Percentiles rank a stretch among this genome's conserved stretches.
phyloP scores from a whole-genome alignment of 2,329 filamentous ascomycete genomes.

The Ilyonectria sp. region DNA sequence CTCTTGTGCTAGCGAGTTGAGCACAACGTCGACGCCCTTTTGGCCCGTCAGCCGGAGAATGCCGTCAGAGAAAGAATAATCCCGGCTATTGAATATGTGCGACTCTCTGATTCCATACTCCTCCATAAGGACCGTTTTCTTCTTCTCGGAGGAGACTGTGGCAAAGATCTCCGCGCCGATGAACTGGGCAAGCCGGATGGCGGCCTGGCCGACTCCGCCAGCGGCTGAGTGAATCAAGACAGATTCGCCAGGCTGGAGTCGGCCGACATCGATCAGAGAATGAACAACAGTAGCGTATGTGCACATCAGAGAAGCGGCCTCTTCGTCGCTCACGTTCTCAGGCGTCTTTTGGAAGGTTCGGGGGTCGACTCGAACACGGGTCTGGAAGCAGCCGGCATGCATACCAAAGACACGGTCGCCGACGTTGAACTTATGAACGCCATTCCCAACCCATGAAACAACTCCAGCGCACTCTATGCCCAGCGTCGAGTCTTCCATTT shows the following conservation, averaged over 20 bases:
- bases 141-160: constrained; percentile 50
- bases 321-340: constrained; percentile 32
- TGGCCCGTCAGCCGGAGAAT: constrained; percentile 42
- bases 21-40: constrained; percentile 48
- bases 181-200: constrained; percentile 45
- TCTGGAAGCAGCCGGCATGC: constrained; percentile 19
- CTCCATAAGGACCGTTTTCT: constrained; percentile 45
- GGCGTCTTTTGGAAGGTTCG: background rate
- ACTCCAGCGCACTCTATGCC: constrained; percentile 11
- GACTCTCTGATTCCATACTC: constrained; percentile 46
- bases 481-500: constrained; percentile 18
- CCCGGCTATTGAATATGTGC: constrained; percentile 50
- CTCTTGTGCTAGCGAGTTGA: constrained; percentile 50
- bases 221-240: constrained; percentile 53
- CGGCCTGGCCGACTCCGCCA: constrained; percentile 51
- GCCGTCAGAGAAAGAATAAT: constrained; percentile 45
- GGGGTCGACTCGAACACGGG: constrained; percentile 2
- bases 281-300: constrained; percentile 19
- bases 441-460: constrained; percentile 6
- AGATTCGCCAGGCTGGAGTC: constrained; percentile 27
- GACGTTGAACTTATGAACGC: constrained; percentile 11
- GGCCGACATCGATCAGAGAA: constrained; percentile 9
- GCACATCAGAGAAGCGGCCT: constrained; percentile 25
- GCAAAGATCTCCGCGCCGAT: constrained; percentile 46
- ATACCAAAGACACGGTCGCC: constrained; percentile 20